Percentiles rank a stretch among this genome's conserved stretches.
phyloP scores from a whole-genome alignment of 1,284 basidiomycete genomes.

The Nidula niveotomentosa region DNA sequence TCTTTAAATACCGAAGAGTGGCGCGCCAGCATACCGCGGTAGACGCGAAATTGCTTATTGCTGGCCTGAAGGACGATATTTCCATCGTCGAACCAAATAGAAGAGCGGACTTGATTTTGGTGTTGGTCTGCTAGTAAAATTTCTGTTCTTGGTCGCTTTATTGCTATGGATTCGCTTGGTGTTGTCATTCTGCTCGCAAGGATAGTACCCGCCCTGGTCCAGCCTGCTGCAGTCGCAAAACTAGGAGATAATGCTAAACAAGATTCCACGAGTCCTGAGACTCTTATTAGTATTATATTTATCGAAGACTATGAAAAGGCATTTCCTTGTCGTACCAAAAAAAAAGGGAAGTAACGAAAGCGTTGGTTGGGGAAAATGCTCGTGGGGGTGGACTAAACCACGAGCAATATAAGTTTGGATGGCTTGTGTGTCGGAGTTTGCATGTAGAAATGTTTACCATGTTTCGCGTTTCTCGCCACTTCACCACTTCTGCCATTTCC shows the following conservation, averaged over 20 bases:
- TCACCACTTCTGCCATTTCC: neutral
- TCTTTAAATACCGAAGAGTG: neutral
- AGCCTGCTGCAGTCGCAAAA: no score
- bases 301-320: no score
- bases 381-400: no score
- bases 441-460: no score
- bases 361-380: no score
- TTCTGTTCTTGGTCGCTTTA: neutral
- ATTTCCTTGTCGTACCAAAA: no score
- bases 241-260: no score
- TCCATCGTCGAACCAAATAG: neutral
- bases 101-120: neutral
- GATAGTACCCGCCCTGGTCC: neutral
- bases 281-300: no score
- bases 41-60: neutral
- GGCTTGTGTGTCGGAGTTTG: no score
- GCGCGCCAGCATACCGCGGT: neutral
- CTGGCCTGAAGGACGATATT: neutral
- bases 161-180: neutral
- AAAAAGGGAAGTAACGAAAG: no score
- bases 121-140: neutral
- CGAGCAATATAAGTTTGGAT: no score
- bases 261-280: no score
- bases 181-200: neutral
- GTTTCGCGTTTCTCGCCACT: neutral